phyloP scores from a whole-genome alignment of 1,139 yeast genomes.

The Suhomyces atakaporum region DNA sequence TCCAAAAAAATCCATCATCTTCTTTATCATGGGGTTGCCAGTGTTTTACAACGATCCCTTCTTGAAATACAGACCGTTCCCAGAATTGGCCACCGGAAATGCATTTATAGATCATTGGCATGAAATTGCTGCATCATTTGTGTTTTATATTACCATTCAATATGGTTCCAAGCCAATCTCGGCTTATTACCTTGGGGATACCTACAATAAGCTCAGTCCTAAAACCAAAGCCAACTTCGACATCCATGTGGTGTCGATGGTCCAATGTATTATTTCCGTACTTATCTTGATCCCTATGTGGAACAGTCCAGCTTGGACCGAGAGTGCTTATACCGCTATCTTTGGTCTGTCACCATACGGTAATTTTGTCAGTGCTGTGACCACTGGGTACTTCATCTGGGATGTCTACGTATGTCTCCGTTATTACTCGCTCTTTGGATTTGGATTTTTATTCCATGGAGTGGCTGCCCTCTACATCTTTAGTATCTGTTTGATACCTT shows the following conservation, averaged over 20 bases:
- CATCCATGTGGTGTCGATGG: slow-evolving; percentile 85
- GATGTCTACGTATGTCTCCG: slow-evolving; percentile 67
- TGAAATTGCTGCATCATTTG: slow-evolving; percentile 43
- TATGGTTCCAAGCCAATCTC: slow-evolving; percentile 40
- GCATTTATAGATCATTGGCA: slow-evolving; percentile 53
- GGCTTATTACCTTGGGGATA: slow-evolving; percentile 38
- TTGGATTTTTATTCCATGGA: slow-evolving; percentile 86
- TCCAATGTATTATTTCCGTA: slow-evolving; percentile 69
- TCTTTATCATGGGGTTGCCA: slow-evolving; percentile 21
- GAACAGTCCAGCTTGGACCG: slow-evolving; percentile 47
- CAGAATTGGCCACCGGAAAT: slow-evolving; percentile 32
- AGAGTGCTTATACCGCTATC: slow-evolving; percentile 48
- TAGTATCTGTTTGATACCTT: slow-evolving; percentile 50
- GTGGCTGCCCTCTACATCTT: slow-evolving; percentile 79
- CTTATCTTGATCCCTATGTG: slow-evolving; percentile 59
- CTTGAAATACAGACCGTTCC: slow-evolving; percentile 49
- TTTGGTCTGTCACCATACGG: slow-evolving; percentile 73
- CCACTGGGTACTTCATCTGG: slow-evolving; percentile 92
- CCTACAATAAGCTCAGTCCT: slow-evolving; percentile 48
- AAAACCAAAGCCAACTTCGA: slow-evolving; percentile 72
- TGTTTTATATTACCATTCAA: slow-evolving; percentile 44
- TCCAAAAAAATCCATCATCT: slow-evolving; percentile 1
- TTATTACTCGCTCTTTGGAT: slow-evolving; percentile 68
- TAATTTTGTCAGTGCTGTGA: slow-evolving; percentile 68
- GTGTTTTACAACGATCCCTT: slow-evolving; percentile 45